Evolutionary conservation across 1,284 basidiomycete species (phyloP), one percentile per base, ranked within the genome.

Genomic region (Singerocomus rubriflavus): DNA sequence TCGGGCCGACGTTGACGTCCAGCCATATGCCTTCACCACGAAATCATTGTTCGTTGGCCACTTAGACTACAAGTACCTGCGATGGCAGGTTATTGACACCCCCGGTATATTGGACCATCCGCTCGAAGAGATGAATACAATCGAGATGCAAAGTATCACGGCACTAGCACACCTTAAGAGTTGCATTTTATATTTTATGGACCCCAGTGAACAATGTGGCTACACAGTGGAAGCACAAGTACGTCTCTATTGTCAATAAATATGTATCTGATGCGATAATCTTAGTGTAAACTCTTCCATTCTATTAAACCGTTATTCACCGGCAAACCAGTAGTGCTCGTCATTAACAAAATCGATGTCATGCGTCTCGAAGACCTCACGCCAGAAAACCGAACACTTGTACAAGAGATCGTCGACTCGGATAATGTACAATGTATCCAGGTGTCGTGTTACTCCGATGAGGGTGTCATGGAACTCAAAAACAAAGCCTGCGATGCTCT

Each of bases 71-170:
- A 93, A 94, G 68, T 98, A 98, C 74, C 81, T 98, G 60, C 83
- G 94, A 57, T 98, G 94, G 94, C 94, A 98, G 71, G 94, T 97
- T 41, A 95, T 98, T 63, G 93, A 95, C 76, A 96, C 93, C 35
- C 93, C 93, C 11, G 93, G 93, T 55, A 87, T 96, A 52, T 77
- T 96, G 60, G 91, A 92, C 66, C 93, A 96, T 69, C 94, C 94
- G 2, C 79, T 98, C 38, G 94, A 98, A 71, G 94, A 98, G 54
- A 97, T 98, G 95, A 97, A 97, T 78, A 97, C 94, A 53, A 98
- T 98, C 61, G 95, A 98, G 74, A 98, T 98, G 93, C 94, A 98
- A 76, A 94, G 91, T 63, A 95, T 98, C 70, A 98, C 93, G 35
- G 95, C 94, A 8, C 77, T 98, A 56, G 94, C 94, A 3, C 95